A percentile compares a stretch with the other conserved stretches of the same genome.
Conservation (phyloP, 495 filamentous ascomycete genomes). For the Rostrohypoxylon terebratum region DNA sequence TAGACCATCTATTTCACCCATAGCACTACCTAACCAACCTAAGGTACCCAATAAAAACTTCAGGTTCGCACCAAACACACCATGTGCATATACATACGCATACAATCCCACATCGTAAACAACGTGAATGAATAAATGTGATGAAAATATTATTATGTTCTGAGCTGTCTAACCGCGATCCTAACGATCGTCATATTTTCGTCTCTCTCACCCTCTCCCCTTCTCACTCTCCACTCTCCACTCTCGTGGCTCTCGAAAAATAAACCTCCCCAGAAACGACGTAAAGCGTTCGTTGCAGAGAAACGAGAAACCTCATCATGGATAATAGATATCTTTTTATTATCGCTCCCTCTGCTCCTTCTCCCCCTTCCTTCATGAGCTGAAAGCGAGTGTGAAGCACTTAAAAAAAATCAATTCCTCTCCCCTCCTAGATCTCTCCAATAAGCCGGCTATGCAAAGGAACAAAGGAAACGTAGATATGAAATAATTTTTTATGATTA, state of each 20-base stretch:
- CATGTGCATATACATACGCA: too few species aligned
- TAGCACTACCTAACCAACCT: background rate
- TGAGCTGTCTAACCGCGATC: slow-evolving; percentile 7
- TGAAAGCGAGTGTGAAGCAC: slow-evolving; percentile 22
- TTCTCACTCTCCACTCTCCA: background rate
- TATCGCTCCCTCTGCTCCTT: slow-evolving; percentile 5
- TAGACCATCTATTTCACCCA: background rate
- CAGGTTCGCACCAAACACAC: slow-evolving; percentile 7
- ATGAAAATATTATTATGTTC: slow-evolving; percentile 41
- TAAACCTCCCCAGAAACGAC: slow-evolving; percentile 38
- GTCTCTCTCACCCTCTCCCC: background rate
- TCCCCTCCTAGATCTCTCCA: slow-evolving; percentile 25
- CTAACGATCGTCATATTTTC: slow-evolving; percentile 10
- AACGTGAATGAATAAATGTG: background rate
- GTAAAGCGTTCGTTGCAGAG: slow-evolving; percentile 27
- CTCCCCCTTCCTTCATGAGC: slow-evolving; percentile 18
- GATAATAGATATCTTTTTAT: too few species aligned
- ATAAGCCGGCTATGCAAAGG: slow-evolving; percentile 39
- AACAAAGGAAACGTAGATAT: slow-evolving; percentile 27
- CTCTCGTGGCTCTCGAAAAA: background rate
- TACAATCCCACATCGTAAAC: background rate
- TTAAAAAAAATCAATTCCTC: background rate
- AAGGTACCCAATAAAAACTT: background rate
- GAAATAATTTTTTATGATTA: slow-evolving; percentile 23
- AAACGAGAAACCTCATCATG: background rate